phyloP scores from a whole-genome alignment of 2,329 filamentous ascomycete genomes.

The Microsporum audouinii region DNA sequence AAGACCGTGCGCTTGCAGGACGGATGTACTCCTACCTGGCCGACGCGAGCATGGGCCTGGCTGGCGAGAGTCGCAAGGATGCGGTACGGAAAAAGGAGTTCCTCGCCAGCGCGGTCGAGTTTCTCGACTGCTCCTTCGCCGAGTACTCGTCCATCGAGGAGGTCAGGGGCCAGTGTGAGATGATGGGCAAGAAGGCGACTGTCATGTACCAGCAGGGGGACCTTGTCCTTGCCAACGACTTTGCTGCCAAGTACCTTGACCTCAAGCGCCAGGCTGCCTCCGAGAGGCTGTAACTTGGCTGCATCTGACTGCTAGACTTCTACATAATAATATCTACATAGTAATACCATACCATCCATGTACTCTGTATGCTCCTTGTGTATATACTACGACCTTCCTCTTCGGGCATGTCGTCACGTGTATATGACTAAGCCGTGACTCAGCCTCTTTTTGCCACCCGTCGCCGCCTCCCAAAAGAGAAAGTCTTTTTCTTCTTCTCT shows the following conservation, averaged over 20 bases:
- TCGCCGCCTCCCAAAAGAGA: not conserved
- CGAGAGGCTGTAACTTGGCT: not conserved
- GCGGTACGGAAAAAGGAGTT: conserved; percentile 43
- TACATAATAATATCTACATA: too few species aligned
- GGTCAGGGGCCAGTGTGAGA: conserved; percentile 59
- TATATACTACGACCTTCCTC: not conserved
- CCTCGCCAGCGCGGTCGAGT: conserved; percentile 47
- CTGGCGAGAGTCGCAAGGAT: conserved; percentile 42
- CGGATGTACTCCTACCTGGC: conserved; percentile 58
- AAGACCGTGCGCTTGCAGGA: conserved; percentile 51
- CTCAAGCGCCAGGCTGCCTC: conserved; percentile 29
- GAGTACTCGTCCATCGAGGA: conserved; percentile 59
- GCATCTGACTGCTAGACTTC: too few species aligned
- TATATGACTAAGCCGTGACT: conserved; percentile 6
- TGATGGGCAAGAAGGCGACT: conserved; percentile 70
- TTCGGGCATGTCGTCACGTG: not conserved
- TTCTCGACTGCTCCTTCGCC: conserved; percentile 51
- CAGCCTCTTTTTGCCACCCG: conserved; percentile 2
- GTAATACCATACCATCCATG: not conserved
- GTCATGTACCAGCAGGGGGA: conserved; percentile 62
- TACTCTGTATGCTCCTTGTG: not conserved
- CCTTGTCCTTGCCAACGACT: conserved; percentile 51
- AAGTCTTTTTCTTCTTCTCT: conserved; percentile 3
- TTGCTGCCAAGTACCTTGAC: conserved; percentile 53
- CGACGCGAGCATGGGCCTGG: conserved; percentile 68